Evolutionary conservation across 1,284 basidiomycete species (phyloP).

Genomic region (Puccinia brachypodii): DNA sequence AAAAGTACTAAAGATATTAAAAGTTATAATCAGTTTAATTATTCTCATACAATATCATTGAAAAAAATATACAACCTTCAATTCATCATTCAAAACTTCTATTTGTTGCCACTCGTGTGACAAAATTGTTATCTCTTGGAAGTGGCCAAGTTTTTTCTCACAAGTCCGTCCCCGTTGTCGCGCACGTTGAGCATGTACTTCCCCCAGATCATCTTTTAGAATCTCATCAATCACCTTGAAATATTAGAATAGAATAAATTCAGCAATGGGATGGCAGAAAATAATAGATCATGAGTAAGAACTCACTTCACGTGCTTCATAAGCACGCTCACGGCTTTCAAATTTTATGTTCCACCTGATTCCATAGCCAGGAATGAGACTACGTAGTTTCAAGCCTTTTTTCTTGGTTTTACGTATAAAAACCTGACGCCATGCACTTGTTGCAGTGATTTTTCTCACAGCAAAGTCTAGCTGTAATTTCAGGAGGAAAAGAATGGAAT

Average conservation of each 20-base stretch:
- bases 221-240: constrained; percentile 25
- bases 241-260: background rate
- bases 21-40: background rate
- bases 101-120: constrained; percentile 6
- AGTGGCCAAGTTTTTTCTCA: constrained; percentile 11
- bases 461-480: constrained; percentile 22
- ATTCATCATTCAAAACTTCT: constrained; percentile 21
- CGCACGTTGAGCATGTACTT: constrained; percentile 25
- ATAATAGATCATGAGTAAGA: background rate
- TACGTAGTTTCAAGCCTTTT: constrained; percentile 6
- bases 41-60: background rate
- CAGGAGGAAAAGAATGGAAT: background rate
- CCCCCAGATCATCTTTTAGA: constrained; percentile 16
- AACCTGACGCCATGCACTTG: constrained; percentile 12
- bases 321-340: constrained; percentile 15
- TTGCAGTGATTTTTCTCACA: constrained; percentile 8
- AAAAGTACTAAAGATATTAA: background rate
- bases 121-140: constrained; percentile 18
- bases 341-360: constrained; percentile 21
- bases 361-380: constrained; percentile 20
- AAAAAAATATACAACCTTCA: constrained; percentile 12
- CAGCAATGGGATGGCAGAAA: background rate
- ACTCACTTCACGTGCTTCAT: constrained; percentile 12
- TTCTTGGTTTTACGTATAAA: constrained; percentile 3
- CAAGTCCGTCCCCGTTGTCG: background rate